These are phyloP conservation scores for Populus ilicifolia DNA, from an alignment of 345 rosid genomes.

Conservation along the genomic window DNA sequence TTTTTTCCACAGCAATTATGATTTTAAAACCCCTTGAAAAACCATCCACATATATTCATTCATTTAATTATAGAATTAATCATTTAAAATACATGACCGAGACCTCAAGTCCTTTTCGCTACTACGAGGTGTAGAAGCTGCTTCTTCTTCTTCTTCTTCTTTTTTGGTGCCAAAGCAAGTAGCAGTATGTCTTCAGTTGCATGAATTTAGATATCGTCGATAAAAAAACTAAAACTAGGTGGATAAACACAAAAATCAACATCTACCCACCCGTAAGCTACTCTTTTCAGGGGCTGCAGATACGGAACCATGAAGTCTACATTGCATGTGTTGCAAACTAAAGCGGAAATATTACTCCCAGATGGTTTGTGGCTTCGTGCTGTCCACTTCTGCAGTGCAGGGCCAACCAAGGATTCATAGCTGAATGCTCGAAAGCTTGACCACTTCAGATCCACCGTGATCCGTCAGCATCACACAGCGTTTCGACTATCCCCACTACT, in stretches of 20 bases:
- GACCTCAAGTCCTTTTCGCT: too few relatives aligned
- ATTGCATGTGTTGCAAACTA: conserved; percentile 49
- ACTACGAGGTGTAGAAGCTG: too few relatives aligned
- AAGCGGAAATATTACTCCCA: conserved; percentile 38
- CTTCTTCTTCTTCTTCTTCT: too few relatives aligned
- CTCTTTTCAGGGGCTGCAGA: conserved; percentile 38
- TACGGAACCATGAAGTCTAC: conserved; percentile 42
- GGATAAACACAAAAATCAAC: neutral
- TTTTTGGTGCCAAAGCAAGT: neutral
- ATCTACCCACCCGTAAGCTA: conserved; percentile 3
- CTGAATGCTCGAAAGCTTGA: conserved; percentile 68
- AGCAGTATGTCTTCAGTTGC: neutral
- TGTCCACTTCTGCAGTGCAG: conserved; percentile 27
- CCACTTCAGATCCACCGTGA: conserved; percentile 76
- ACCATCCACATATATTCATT: too few relatives aligned
- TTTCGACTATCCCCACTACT: conserved; percentile 35
- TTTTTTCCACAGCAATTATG: too few relatives aligned
- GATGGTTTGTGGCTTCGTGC: conserved; percentile 38
- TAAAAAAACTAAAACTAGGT: neutral
- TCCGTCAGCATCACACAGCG: conserved; percentile 48
- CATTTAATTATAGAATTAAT: too few relatives aligned
- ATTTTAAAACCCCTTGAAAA: too few relatives aligned
- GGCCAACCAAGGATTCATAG: conserved; percentile 40
- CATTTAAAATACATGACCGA: too few relatives aligned
- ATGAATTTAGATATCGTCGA: neutral